These are phyloP conservation scores for Astragalus membranaceus DNA, from an alignment of 306 rosid genomes.

Conservation along the genomic window DNA sequence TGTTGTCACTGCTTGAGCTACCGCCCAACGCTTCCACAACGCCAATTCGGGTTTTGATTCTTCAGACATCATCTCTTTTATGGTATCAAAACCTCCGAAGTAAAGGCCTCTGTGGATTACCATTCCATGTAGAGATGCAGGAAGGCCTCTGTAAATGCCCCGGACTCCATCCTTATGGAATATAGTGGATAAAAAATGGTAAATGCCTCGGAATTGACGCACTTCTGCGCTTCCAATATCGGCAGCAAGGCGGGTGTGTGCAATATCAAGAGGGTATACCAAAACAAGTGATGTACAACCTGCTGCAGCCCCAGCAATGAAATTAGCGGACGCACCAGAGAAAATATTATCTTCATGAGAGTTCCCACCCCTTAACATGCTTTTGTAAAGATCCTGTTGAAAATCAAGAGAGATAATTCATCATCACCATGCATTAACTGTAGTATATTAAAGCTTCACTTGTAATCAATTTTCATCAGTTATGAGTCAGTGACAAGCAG, in stretches of 20 bases:
- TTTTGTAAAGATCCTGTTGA: conserved; percentile 80
- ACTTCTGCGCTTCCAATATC: conserved; percentile 65
- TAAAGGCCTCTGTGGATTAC: conserved; percentile 82
- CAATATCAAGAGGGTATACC: conserved; percentile 90
- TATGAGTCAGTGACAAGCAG: neutral
- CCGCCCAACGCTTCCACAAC: conserved; percentile 80
- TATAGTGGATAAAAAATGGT: conserved; percentile 74
- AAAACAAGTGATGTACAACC: conserved; percentile 78
- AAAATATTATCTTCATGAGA: conserved; percentile 31
- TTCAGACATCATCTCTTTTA: conserved; percentile 60
- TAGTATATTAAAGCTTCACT: neutral
- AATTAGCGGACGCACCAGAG: conserved; percentile 77
- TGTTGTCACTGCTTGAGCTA: conserved; percentile 91
- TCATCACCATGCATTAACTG: conserved; percentile 1
- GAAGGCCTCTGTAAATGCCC: conserved; percentile 87
- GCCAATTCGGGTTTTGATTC: conserved; percentile 46
- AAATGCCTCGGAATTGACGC: conserved; percentile 83
- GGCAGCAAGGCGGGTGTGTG: conserved; percentile 96
- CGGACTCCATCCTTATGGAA: conserved; percentile 51
- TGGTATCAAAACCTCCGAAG: conserved; percentile 91
- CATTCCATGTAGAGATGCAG: conserved; percentile 96
- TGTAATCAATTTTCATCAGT: neutral
- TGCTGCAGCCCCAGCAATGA: conserved; percentile 83
- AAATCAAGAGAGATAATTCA: neutral
- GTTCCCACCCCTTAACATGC: conserved; percentile 54